These are phyloP conservation scores for Niebla homalea DNA, from an alignment of 495 filamentous ascomycete genomes.

Conservation along the genomic window DNA sequence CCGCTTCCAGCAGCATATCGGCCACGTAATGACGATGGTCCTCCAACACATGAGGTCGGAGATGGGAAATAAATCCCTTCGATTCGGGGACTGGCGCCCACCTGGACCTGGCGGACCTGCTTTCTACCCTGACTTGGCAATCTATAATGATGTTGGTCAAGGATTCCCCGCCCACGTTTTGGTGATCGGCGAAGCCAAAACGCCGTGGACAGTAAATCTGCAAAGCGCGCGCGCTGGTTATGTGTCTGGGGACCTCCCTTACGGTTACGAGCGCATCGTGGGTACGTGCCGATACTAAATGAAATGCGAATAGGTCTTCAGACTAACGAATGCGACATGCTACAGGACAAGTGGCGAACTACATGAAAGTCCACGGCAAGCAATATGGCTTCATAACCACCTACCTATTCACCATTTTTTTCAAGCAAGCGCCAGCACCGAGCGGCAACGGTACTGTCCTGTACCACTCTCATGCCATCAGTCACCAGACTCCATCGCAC, in stretches of 20 bases:
- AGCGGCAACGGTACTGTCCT: too few relatives aligned
- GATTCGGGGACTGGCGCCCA: constrained; percentile 1
- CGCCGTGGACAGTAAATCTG: too few relatives aligned
- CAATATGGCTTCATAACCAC: constrained; percentile 1
- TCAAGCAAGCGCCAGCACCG: background rate
- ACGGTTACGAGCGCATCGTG: too few relatives aligned
- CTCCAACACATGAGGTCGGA: background rate
- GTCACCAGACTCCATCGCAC: too few relatives aligned
- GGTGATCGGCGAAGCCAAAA: too few relatives aligned
- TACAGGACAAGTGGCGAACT: constrained; percentile 3
- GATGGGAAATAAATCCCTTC: background rate
- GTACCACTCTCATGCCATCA: too few relatives aligned
- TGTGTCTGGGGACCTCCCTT: too few relatives aligned
- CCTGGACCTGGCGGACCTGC: background rate
- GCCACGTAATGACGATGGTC: constrained; percentile 4
- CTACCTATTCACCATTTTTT: background rate
- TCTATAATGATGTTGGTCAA: too few relatives aligned
- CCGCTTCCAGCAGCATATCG: constrained; percentile 4
- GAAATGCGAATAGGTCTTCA: background rate
- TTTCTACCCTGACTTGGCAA: too few relatives aligned
- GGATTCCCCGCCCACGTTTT: too few relatives aligned
- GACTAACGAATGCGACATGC: background rate
- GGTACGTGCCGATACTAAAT: too few relatives aligned
- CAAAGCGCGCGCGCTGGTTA: too few relatives aligned
- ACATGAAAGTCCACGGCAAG: background rate